Conservation (phyloP, 2,329 filamentous ascomycete species). For the Xylaria sp. region DNA sequence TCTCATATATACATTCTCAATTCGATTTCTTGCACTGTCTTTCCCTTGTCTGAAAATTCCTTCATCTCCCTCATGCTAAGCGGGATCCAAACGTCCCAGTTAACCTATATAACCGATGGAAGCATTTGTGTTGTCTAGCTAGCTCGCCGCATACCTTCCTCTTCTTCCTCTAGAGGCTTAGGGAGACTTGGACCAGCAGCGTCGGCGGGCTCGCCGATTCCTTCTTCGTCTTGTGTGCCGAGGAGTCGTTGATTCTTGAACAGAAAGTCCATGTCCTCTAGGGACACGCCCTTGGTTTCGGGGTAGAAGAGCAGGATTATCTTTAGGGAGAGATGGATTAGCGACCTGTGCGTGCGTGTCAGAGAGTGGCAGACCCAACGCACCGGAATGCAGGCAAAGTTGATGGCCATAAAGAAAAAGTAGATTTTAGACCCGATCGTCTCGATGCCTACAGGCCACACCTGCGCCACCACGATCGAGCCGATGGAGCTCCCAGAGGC, state of each 20-base stretch:
- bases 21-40: neutral
- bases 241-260: conserved; percentile 32
- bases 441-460: conserved; percentile 65
- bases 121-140: too few species aligned
- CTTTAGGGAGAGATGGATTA: conserved; percentile 19
- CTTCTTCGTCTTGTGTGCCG: neutral
- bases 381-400: conserved; percentile 59
- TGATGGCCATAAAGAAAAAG: conserved; percentile 67
- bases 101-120: neutral
- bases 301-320: conserved; percentile 47
- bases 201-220: neutral
- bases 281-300: conserved; percentile 44
- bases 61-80: neutral
- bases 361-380: neutral
- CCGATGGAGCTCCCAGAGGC: conserved; percentile 66
- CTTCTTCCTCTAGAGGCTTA: neutral
- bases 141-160: neutral
- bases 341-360: too few species aligned
- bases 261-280: conserved; percentile 46
- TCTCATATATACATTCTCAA: neutral
- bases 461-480: conserved; percentile 63
- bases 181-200: neutral
- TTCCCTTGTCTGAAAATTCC: neutral
- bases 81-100: neutral
- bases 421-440: conserved; percentile 63